phyloP scores from a whole-genome alignment of 441 rosid genomes.

The Populus hybrid region DNA sequence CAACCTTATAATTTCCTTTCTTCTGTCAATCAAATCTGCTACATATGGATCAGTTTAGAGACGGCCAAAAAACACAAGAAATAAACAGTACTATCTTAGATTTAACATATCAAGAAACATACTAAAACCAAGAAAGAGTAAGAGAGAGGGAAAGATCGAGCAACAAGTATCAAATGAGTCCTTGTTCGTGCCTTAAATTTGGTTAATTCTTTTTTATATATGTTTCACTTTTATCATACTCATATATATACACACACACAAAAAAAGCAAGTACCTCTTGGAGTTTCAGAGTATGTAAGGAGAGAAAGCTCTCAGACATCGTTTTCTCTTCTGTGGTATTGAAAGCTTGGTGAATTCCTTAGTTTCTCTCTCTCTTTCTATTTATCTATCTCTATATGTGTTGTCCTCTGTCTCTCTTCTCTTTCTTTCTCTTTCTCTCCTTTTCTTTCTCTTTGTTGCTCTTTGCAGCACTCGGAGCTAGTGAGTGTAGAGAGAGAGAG shows the following conservation, averaged over 20 bases:
- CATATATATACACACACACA: slow-evolving; percentile 4
- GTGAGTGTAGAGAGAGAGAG: slow-evolving; percentile 18
- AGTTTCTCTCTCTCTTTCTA: slow-evolving; percentile 3
- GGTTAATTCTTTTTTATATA: slow-evolving; percentile 14
- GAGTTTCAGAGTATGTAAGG: slow-evolving; percentile 40
- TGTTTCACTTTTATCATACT: neutral
- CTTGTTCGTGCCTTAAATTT: slow-evolving; percentile 10
- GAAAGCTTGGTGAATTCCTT: slow-evolving; percentile 41
- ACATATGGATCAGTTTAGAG: slow-evolving; percentile 19
- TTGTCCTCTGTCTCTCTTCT: slow-evolving; percentile 34
- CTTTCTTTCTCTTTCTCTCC: slow-evolving; percentile 36
- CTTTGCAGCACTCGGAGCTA: slow-evolving; percentile 21
- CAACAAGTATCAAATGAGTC: slow-evolving; percentile 14
- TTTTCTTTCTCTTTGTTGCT: slow-evolving; percentile 26
- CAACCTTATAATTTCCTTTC: neutral
- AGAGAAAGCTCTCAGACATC: slow-evolving; percentile 43
- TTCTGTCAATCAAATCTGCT: slow-evolving; percentile 16
- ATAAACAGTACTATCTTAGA: slow-evolving; percentile 10
- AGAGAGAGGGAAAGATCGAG: slow-evolving; percentile 5
- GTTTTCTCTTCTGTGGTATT: slow-evolving; percentile 40
- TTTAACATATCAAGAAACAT: slow-evolving; percentile 14
- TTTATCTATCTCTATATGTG: neutral
- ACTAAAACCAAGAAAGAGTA: slow-evolving; percentile 2
- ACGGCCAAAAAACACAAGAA: slow-evolving; percentile 25
- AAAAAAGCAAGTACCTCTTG: slow-evolving; percentile 27